These are phyloP conservation scores for Solanum virginianum DNA, from an alignment of 257 asterid genomes.

Conservation along the genomic window DNA sequence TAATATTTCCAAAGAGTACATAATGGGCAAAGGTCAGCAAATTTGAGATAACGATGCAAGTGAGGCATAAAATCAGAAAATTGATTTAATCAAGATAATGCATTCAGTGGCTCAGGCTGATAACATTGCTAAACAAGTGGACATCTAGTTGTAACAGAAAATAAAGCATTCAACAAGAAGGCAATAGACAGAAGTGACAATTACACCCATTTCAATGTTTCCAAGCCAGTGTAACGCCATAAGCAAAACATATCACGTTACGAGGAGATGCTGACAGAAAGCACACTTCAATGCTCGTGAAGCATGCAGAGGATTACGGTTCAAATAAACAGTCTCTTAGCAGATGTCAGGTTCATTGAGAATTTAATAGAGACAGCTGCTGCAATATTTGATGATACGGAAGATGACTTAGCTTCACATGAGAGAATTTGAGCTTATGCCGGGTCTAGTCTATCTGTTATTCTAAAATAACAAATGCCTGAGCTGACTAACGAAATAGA, in stretches of 20 bases:
- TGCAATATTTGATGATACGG: background rate
- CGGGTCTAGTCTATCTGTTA: background rate
- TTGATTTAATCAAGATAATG: background rate
- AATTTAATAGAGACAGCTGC: background rate
- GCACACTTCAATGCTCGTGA: background rate
- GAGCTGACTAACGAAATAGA: background rate
- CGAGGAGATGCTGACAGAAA: background rate
- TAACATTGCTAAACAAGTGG: background rate
- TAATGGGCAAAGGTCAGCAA: background rate
- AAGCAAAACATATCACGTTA: background rate
- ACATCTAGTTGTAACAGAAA: background rate
- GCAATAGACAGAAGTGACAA: background rate
- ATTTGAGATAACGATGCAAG: background rate
- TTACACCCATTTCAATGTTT: background rate
- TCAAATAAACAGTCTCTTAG: background rate
- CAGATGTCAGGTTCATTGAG: background rate
- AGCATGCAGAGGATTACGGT: background rate
- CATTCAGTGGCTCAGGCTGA: background rate
- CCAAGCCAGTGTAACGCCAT: background rate
- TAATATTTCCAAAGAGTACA: background rate
- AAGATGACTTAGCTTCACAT: background rate
- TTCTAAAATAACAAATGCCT: background rate
- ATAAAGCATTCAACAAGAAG: background rate
- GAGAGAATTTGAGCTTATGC: background rate
- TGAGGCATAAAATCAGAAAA: background rate